phyloP scores from a whole-genome alignment of 148 eudicot species.

The Diospyros kaki region DNA sequence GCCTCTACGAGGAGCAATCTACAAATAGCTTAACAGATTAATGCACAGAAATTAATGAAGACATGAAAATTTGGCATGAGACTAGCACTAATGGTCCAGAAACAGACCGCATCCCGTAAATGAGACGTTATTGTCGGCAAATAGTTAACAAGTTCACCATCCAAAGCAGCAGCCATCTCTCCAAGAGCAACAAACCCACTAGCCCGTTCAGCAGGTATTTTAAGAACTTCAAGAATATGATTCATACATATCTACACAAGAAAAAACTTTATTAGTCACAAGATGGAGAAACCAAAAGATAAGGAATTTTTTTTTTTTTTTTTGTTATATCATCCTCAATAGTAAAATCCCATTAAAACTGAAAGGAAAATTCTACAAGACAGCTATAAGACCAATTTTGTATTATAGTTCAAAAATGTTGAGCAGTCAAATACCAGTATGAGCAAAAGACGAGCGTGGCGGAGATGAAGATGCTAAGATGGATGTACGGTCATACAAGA shows the following conservation, averaged over 20 bases:
- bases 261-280: neutral
- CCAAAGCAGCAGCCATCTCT: constrained; percentile 99
- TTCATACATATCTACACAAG: constrained; percentile 83
- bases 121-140: constrained; percentile 98
- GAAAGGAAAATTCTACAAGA: too few relatives aligned
- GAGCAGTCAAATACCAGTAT: too few relatives aligned
- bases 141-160: constrained; percentile 80
- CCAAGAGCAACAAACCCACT: constrained; percentile 97
- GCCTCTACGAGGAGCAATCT: constrained; percentile 99
- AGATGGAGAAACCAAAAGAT: constrained; percentile 2
- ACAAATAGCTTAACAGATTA: constrained; percentile 9
- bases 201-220: constrained; percentile 88
- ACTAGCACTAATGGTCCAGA: neutral
- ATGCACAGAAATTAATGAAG: neutral
- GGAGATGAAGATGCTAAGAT: too few relatives aligned
- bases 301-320: too few relatives aligned
- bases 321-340: too few relatives aligned
- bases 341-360: too few relatives aligned
- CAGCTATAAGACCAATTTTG: too few relatives aligned
- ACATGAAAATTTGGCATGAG: too few relatives aligned
- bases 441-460: too few relatives aligned
- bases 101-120: constrained; percentile 79
- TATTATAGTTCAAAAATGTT: too few relatives aligned
- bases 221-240: constrained; percentile 91
- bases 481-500: too few relatives aligned